Conservation (phyloP, 2,329 filamentous ascomycete species). For the Apiospora marii region DNA sequence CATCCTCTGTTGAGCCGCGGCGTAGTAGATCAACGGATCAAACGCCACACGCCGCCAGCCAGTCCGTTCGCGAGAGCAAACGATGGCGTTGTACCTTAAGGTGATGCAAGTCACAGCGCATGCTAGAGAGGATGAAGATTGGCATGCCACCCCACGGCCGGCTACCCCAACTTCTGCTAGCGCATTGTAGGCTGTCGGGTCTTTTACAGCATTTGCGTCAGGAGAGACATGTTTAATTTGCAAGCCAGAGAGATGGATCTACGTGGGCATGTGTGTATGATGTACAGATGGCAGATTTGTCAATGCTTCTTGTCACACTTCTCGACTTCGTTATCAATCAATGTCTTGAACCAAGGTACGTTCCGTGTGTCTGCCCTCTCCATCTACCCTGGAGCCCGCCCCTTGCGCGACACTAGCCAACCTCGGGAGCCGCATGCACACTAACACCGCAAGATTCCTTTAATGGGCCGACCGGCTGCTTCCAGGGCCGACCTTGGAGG, state of each 20-base stretch:
- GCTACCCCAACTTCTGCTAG: slow-evolving; percentile 5
- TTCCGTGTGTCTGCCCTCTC: background rate
- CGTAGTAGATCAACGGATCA: background rate
- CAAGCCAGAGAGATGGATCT: background rate
- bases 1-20: background rate
- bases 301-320: too few species aligned
- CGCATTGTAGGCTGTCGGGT: background rate
- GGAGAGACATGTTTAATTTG: background rate
- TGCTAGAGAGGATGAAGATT: background rate
- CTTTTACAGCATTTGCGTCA: background rate
- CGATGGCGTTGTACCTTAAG: background rate
- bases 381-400: background rate
- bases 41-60: background rate
- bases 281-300: too few species aligned
- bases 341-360: too few species aligned
- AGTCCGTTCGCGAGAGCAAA: background rate
- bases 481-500: slow-evolving; percentile 4
- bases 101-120: background rate
- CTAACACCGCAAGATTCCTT: background rate
- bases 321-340: too few species aligned
- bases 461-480: background rate
- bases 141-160: background rate
- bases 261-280: background rate
- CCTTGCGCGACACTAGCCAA: background rate
- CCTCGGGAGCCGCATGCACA: background rate